Percentiles rank a stretch among this genome's conserved stretches.
Conservation (phyloP, 2,329 filamentous ascomycete genomes). For the Pseudocercospora musae region DNA sequence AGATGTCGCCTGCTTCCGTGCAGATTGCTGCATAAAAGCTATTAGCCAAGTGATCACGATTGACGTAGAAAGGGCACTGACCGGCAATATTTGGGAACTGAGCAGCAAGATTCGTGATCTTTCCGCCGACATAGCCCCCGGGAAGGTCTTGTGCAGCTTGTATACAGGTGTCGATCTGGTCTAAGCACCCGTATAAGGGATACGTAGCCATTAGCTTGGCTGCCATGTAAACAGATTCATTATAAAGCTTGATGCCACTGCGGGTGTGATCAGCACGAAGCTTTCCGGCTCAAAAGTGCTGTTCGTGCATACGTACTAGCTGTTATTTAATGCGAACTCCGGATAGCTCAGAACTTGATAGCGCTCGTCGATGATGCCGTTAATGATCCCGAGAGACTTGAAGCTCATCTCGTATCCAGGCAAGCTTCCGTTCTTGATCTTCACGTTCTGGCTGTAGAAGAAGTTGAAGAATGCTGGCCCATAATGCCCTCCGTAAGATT, state of each 20-base stretch:
- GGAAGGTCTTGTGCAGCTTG: conserved; percentile 34
- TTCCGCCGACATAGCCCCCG: conserved; percentile 27
- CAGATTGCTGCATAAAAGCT: conserved; percentile 49
- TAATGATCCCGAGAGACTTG: conserved; percentile 56
- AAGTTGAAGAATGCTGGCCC: conserved; percentile 60
- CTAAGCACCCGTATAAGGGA: conserved; percentile 47
- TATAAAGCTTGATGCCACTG: conserved; percentile 44
- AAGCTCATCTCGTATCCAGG: conserved; percentile 42
- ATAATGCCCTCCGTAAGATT: conserved; percentile 59
- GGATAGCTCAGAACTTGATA: conserved; percentile 42
- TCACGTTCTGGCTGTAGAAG: conserved; percentile 60
- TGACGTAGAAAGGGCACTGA: too few relatives aligned
- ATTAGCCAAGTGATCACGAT: too few relatives aligned
- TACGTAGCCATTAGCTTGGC: too few relatives aligned
- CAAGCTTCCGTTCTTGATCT: conserved; percentile 50
- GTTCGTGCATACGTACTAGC: conserved; percentile 34
- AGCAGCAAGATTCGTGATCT: conserved; percentile 13
- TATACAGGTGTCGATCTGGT: conserved; percentile 52
- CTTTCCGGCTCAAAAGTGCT: neutral
- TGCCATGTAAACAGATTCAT: conserved; percentile 53
- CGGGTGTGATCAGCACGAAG: neutral
- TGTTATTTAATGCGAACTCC: conserved; percentile 35
- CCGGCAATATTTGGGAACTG: conserved; percentile 9
- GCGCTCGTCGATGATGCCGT: conserved; percentile 53
- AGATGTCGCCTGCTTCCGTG: conserved; percentile 35